phyloP scores from a whole-genome alignment of 768 basidiomycete genomes.

The Lactifluus volemus region DNA sequence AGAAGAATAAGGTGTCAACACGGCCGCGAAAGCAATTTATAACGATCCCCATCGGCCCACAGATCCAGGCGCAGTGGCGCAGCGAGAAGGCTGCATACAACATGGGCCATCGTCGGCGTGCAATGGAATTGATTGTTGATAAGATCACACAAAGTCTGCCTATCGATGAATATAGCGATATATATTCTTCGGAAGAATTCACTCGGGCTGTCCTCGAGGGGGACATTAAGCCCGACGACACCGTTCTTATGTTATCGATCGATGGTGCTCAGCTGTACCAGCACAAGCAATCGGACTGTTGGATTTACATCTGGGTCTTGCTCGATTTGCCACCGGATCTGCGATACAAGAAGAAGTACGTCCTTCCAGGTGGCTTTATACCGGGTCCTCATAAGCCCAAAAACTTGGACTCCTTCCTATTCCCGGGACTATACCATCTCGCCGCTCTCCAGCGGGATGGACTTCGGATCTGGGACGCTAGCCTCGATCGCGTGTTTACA shows the following conservation, averaged over 20 bases:
- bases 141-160: not conserved
- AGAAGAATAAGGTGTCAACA: not conserved
- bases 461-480: conserved; percentile 23
- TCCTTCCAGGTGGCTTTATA: conserved; percentile 25
- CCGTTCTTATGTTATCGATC: too few relatives aligned
- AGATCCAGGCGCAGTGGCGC: not conserved
- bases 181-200: not conserved
- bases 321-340: conserved; percentile 25
- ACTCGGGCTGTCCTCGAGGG: conserved; percentile 26
- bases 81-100: too few relatives aligned
- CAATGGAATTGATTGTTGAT: too few relatives aligned
- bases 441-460: conserved; percentile 24
- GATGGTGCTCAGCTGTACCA: too few relatives aligned
- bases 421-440: conserved; percentile 29
- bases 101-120: too few relatives aligned
- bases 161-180: not conserved
- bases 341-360: conserved; percentile 14
- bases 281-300: not conserved
- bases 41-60: not conserved
- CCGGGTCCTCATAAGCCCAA: conserved; percentile 31
- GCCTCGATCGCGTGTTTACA: too few relatives aligned
- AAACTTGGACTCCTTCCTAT: conserved; percentile 26
- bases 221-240: too few relatives aligned
- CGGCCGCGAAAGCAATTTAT: not conserved
- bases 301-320: conserved; percentile 33